Evolutionary conservation across 208 protist species (phyloP).

Genomic region (Leishmania gerbilli): DNA sequence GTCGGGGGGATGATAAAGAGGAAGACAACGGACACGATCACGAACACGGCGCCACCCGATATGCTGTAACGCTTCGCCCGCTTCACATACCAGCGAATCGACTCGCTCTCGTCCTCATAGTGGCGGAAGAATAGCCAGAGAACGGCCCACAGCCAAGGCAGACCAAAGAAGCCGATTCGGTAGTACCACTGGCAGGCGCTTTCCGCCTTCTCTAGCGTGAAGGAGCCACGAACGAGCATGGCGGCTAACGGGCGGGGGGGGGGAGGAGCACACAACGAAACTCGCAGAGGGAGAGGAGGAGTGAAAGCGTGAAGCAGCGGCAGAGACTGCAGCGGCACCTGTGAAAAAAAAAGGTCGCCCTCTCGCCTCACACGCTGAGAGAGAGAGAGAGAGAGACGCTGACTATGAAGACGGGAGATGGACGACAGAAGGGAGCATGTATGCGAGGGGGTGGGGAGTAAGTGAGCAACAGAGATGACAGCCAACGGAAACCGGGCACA

Average conservation of each 20-base stretch:
- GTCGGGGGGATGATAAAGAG: constrained; percentile 17
- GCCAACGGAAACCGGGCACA: neutral
- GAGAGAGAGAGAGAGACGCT: neutral
- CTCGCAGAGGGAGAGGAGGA: neutral
- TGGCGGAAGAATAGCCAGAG: constrained; percentile 30
- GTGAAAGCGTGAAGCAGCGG: neutral
- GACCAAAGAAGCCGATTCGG: constrained; percentile 22
- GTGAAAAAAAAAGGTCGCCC: neutral
- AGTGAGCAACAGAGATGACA: neutral
- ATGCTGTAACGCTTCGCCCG: constrained; percentile 20
- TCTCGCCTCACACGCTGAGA: neutral
- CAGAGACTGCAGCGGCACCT: neutral
- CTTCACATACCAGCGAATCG: constrained; percentile 32
- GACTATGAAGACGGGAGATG: neutral
- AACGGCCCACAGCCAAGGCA: constrained; percentile 38
- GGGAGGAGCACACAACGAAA: neutral
- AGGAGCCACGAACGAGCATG: constrained; percentile 32
- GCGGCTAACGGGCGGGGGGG: neutral
- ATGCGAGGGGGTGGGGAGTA: too few species aligned
- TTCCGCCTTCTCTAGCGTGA: constrained; percentile 33
- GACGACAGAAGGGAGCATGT: neutral
- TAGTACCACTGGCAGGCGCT: constrained; percentile 30
- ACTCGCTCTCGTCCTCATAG: constrained; percentile 30
- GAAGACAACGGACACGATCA: constrained; percentile 5
- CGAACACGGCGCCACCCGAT: neutral